Evolutionary conservation across 2,329 filamentous ascomycete species (phyloP).

Genomic region (Incumbomyces lentus): DNA sequence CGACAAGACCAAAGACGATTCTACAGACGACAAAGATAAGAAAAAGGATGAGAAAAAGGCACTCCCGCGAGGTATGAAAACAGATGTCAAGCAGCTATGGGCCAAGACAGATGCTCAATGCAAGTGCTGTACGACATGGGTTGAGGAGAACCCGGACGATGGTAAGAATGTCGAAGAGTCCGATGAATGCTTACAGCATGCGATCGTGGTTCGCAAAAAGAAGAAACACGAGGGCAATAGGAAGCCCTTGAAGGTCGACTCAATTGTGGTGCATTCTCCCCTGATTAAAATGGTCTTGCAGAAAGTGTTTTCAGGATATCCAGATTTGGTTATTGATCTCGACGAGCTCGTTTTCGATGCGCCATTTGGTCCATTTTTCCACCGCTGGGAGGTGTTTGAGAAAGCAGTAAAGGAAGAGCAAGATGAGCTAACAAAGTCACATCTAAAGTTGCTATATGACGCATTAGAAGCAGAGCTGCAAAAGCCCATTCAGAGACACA

Average conservation of each 20-base stretch:
- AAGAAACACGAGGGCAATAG: constrained; percentile 47
- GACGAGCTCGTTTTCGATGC: constrained; percentile 51
- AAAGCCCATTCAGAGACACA: constrained; percentile 4
- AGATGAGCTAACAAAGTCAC: constrained; percentile 6
- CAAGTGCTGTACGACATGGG: constrained; percentile 6
- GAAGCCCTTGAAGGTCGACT: constrained; percentile 51
- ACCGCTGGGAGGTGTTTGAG: constrained; percentile 48
- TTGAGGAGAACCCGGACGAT: constrained; percentile 5
- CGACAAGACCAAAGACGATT: background rate
- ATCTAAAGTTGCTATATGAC: constrained; percentile 9
- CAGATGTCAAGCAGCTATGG: constrained; percentile 2
- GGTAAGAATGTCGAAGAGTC: constrained; percentile 7
- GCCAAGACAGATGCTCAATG: constrained; percentile 8
- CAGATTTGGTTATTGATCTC: constrained; percentile 49
- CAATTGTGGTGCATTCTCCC: constrained; percentile 54
- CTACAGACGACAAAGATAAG: background rate
- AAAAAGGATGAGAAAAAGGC: constrained; percentile 3
- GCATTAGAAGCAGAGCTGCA: constrained; percentile 6
- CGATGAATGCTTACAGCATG: constrained; percentile 7
- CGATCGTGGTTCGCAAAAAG: constrained; percentile 28
- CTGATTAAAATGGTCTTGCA: constrained; percentile 47
- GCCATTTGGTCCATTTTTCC: constrained; percentile 55
- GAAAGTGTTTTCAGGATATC: constrained; percentile 47
- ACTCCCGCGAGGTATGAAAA: constrained; percentile 4
- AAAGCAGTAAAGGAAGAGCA: background rate